Percentiles rank a stretch among this genome's conserved stretches.
phyloP scores from a whole-genome alignment of 2,329 filamentous ascomycete species.

The Penicillium sp. region DNA sequence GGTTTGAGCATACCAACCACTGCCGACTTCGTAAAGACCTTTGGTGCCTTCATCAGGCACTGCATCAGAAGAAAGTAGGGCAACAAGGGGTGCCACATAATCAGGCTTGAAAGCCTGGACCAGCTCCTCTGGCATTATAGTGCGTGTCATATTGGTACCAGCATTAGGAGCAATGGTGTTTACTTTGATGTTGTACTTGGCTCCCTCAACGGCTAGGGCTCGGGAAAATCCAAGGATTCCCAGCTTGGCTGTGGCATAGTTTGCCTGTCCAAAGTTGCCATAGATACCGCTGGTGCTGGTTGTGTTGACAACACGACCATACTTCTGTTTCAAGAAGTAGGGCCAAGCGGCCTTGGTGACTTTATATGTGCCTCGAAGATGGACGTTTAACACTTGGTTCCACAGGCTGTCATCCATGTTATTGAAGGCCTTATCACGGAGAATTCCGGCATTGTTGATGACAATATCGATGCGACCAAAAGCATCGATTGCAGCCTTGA shows the following conservation, averaged over 20 bases:
- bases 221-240: conserved; percentile 95
- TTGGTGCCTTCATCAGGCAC: conserved; percentile 79
- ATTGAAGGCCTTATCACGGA: conserved; percentile 93
- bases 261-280: conserved; percentile 97
- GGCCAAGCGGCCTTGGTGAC: conserved; percentile 97
- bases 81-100: conserved; percentile 90
- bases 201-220: conserved; percentile 85
- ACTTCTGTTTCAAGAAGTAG: conserved; percentile 97
- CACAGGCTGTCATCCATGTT: conserved; percentile 97
- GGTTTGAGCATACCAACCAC: conserved; percentile 86
- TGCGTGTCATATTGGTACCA: conserved; percentile 89
- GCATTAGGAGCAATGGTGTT: conserved; percentile 98
- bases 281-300: conserved; percentile 97
- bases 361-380: conserved; percentile 93
- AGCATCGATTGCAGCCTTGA: conserved; percentile 89
- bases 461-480: conserved; percentile 93
- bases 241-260: conserved; percentile 88
- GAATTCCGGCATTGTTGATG: conserved; percentile 96
- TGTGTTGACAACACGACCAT: conserved; percentile 93
- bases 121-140: conserved; percentile 93
- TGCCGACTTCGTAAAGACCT: conserved; percentile 88
- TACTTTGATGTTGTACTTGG: conserved; percentile 96
- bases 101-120: conserved; percentile 99
- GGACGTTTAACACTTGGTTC: conserved; percentile 88
- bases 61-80: conserved; percentile 81